A percentile compares a stretch with the other conserved stretches of the same genome.
phyloP scores from a whole-genome alignment of 345 rosid species.

The Sonneratia caseolaris region DNA sequence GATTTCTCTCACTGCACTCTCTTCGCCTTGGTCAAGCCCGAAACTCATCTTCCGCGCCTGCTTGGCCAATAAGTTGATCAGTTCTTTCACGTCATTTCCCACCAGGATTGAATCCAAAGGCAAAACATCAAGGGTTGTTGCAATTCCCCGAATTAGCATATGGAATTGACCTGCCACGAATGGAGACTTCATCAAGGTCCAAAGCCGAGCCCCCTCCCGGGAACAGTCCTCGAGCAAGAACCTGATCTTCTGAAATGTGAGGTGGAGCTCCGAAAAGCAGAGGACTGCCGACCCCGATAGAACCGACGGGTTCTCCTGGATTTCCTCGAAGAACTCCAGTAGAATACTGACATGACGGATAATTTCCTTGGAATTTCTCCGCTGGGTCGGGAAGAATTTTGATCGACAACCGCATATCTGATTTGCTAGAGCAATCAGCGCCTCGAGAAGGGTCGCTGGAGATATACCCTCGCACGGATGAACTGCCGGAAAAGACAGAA shows the following conservation, averaged over 20 bases:
- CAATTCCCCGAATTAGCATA: slow-evolving; percentile 31
- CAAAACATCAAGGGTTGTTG: slow-evolving; percentile 45
- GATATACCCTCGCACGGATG: slow-evolving; percentile 55
- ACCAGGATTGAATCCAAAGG: slow-evolving; percentile 42
- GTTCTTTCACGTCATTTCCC: slow-evolving; percentile 55
- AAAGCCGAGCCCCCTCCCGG: slow-evolving; percentile 46
- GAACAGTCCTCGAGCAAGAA: slow-evolving; percentile 68
- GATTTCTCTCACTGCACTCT: slow-evolving; percentile 27
- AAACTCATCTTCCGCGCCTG: slow-evolving; percentile 42
- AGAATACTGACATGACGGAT: slow-evolving; percentile 47
- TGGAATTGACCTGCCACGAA: slow-evolving; percentile 42
- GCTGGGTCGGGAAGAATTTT: slow-evolving; percentile 40
- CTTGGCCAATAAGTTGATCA: slow-evolving; percentile 51
- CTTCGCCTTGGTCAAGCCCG: slow-evolving; percentile 40
- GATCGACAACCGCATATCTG: slow-evolving; percentile 32
- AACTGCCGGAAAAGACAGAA: slow-evolving; percentile 62
- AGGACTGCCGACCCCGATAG: slow-evolving; percentile 26
- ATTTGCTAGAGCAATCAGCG: slow-evolving; percentile 38
- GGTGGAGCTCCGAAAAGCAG: slow-evolving; percentile 60
- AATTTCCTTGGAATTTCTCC: slow-evolving; percentile 33
- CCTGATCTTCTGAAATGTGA: slow-evolving; percentile 51
- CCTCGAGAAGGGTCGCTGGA: slow-evolving; percentile 39
- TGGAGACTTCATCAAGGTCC: slow-evolving; percentile 49
- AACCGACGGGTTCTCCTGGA: slow-evolving; percentile 22
- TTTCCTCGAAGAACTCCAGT: slow-evolving; percentile 47